Percentiles rank a stretch among this genome's conserved stretches.
Evolutionary conservation across 495 filamentous ascomycete species (phyloP).

Genomic region (Penicillium bovifimosum): DNA sequence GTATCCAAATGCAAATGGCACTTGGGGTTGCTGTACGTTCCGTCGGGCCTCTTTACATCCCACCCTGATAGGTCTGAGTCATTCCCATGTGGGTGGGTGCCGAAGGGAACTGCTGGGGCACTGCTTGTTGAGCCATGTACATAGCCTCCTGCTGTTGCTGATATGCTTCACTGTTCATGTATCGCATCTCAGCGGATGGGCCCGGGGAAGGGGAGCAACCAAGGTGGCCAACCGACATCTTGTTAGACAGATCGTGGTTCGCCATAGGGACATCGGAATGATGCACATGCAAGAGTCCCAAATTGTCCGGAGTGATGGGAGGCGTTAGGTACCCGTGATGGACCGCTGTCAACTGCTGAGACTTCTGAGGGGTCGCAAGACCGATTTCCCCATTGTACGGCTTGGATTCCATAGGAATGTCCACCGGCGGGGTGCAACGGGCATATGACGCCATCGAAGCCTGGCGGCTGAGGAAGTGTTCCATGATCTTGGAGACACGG

Average conservation of each 20-base stretch:
- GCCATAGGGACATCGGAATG: slow-evolving; percentile 12
- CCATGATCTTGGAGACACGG: slow-evolving; percentile 71
- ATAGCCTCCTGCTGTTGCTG: slow-evolving; percentile 31
- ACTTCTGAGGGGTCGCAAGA: slow-evolving; percentile 83
- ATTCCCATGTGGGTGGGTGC: slow-evolving; percentile 36
- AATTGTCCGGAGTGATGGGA: slow-evolving; percentile 89
- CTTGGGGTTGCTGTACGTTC: slow-evolving; percentile 18
- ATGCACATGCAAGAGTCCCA: slow-evolving; percentile 43
- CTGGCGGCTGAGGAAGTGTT: slow-evolving; percentile 81
- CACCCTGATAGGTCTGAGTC: slow-evolving; percentile 30
- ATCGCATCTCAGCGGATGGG: slow-evolving; percentile 36
- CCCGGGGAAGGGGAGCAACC: slow-evolving; percentile 39
- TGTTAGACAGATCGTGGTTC: slow-evolving; percentile 25
- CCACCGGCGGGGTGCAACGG: slow-evolving; percentile 66
- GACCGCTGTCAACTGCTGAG: slow-evolving; percentile 53
- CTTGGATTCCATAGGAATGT: slow-evolving; percentile 53
- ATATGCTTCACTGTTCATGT: slow-evolving; percentile 36
- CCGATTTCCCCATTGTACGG: slow-evolving; percentile 45
- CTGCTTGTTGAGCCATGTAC: slow-evolving; percentile 24
- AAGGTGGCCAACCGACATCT: slow-evolving; percentile 18
- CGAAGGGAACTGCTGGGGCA: slow-evolving; percentile 27
- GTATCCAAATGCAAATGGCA: slow-evolving; percentile 15
- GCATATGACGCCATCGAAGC: slow-evolving; percentile 65
- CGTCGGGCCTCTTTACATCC: slow-evolving; percentile 16
- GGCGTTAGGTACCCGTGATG: slow-evolving; percentile 86